These are phyloP conservation scores for Diaporthe longicolla DNA, from an alignment of 2,329 filamentous ascomycete species.

Conservation along the genomic window DNA sequence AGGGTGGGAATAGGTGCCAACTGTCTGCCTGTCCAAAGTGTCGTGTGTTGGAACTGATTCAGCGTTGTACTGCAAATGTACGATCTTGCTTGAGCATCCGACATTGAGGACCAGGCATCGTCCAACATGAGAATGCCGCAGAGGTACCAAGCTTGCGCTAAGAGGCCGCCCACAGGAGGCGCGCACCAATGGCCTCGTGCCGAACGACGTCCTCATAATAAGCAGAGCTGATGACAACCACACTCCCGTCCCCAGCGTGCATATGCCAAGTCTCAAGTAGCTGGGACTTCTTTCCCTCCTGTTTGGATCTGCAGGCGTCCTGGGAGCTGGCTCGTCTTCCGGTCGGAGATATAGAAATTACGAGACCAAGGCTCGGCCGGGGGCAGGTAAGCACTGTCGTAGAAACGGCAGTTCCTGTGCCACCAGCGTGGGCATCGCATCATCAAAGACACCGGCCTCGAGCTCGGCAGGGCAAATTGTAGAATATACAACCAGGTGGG, in stretches of 20 bases:
- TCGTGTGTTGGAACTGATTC: conserved; percentile 26
- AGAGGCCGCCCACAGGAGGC: background rate
- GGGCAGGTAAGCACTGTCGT: conserved; percentile 22
- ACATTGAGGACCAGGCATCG: background rate
- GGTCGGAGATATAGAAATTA: conserved; percentile 32
- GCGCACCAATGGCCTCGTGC: conserved; percentile 9
- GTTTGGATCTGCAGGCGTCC: conserved; percentile 33
- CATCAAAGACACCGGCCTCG: background rate
- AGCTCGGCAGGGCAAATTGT: background rate
- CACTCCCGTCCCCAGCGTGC: conserved; percentile 20
- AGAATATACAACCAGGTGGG: background rate
- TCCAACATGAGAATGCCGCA: conserved; percentile 1
- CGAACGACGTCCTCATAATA: conserved; percentile 11
- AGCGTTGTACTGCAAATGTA: conserved; percentile 25
- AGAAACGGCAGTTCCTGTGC: conserved; percentile 3
- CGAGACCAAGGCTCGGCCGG: conserved; percentile 20
- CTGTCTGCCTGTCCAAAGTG: background rate
- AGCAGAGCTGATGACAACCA: conserved; percentile 25
- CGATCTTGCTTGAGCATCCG: conserved; percentile 4
- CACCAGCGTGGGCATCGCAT: background rate
- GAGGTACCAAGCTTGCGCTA: background rate
- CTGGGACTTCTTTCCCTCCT: conserved; percentile 27
- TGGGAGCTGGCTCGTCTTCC: conserved; percentile 28
- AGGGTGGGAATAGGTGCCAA: conserved; percentile 13
- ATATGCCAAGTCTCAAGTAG: conserved; percentile 35